Base-by-base conservation (phyloP, 2,329 filamentous ascomycete genomes). In the Colletotrichum limetticola region DNA sequence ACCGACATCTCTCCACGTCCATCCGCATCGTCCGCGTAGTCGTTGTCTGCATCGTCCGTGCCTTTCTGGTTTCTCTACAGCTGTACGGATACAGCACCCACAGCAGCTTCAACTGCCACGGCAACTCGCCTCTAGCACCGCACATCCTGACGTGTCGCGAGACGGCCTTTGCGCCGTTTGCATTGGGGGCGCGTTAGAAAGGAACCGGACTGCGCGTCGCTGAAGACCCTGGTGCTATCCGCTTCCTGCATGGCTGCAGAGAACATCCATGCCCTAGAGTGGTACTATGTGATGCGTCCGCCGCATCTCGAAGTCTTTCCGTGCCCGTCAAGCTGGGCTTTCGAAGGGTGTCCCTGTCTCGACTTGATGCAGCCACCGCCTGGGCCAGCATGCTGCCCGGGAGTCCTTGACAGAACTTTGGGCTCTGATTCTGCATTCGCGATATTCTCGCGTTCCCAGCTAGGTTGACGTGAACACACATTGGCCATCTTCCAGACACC, bases 311-410 rank as follows among this genome's bases (percentile, higher is more conserved):
- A 62, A 52, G 35, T 61, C 19, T 28, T 32, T 72, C 53, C 60
- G 66, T 35, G 22, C 56, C 57, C 71, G 46, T 61, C 70, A 65
- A 61, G 66, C 56, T 42, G 46, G 28, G 26, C 49, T n/a, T 49
- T 26, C 32, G 26, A 72, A 66, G 66, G 71, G 28, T 71, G 60
- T 61, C 71, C 71, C 71, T 72, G 60, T 32, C 49, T 37, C 46
- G 53, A 37, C 26, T 37, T 66, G 66, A 66, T 70, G 66, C 66
- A 52, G 22, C 46, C 55, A 52, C 35, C n/a, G 65, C 66, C 42
- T 55, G 59, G 32, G 8, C 53, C 66, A 49, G 30, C 37, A 59
- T 24, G 59, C 58, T 64, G 59, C 46, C 59, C 63, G 53, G 59
- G 58, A 68, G 42, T 42, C 58, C 66, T n/a, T 14, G 66, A 68